Percentiles rank a stretch among this genome's conserved stretches.
These are phyloP conservation scores for Populus davidiana DNA, from an alignment of 345 rosid genomes.

Conservation along the genomic window DNA sequence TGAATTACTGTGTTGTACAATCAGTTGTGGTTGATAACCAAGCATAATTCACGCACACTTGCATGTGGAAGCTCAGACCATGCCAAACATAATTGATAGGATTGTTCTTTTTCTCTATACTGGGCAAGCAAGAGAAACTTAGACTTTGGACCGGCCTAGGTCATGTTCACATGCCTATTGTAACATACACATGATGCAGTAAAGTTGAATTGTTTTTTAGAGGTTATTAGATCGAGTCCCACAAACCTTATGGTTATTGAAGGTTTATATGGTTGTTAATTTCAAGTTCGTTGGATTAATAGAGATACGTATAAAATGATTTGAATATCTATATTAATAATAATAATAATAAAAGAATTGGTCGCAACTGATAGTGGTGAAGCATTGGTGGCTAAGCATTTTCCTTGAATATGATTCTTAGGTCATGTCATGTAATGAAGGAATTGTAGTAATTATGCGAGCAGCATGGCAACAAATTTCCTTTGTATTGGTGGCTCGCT, in stretches of 20 bases:
- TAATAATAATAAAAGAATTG: not conserved
- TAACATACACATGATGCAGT: not conserved
- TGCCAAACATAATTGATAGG: too few species aligned
- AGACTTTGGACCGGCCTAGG: not conserved
- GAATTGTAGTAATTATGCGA: not conserved
- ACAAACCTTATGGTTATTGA: too few species aligned
- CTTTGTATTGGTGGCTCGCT: not conserved
- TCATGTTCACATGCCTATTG: not conserved
- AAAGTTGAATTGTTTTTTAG: not conserved
- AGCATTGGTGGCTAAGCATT: not conserved
- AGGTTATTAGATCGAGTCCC: too few species aligned
- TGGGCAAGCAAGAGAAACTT: not conserved
- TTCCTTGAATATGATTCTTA: not conserved
- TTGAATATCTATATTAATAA: too few species aligned
- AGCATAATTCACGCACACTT: too few species aligned
- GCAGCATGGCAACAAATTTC: too few species aligned
- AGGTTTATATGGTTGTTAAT: too few species aligned
- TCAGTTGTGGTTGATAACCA: too few species aligned
- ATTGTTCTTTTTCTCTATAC: not conserved
- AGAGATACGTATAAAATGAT: too few species aligned
- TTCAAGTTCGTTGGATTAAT: too few species aligned
- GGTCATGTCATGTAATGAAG: too few species aligned
- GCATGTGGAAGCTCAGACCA: too few species aligned
- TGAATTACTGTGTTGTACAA: conserved; percentile 7
- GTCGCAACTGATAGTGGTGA: not conserved